Evolutionary conservation across 345 rosid genomes (phyloP).

Genomic region (Eucalyptus viminalis): DNA sequence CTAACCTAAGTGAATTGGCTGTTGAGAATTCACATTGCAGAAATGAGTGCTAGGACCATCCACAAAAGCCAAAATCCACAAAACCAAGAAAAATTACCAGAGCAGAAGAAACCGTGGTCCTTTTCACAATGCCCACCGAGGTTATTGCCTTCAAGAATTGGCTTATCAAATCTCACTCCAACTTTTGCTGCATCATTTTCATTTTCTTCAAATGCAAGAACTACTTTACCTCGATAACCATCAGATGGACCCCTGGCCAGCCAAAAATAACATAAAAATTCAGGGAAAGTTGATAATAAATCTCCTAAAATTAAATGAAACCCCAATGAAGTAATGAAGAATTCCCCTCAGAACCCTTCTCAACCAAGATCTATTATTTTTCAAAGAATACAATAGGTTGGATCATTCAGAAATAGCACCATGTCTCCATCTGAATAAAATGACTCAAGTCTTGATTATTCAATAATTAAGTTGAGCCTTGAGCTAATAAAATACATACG

Average conservation of each 20-base stretch:
- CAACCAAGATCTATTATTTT: not conserved
- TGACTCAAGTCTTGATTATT: not conserved
- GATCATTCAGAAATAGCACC: not conserved
- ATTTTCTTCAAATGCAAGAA: slow-evolving; percentile 89
- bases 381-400: not conserved
- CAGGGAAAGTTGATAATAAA: not conserved
- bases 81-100: slow-evolving; percentile 29
- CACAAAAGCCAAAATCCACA: not conserved
- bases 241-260: slow-evolving; percentile 57
- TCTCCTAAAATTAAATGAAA: not conserved
- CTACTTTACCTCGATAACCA: slow-evolving; percentile 84
- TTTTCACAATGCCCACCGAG: slow-evolving; percentile 94
- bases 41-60: not conserved
- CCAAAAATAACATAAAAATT: not conserved
- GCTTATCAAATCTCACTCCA: slow-evolving; percentile 89
- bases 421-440: not conserved
- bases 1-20: slow-evolving; percentile 82
- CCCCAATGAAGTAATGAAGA: not conserved
- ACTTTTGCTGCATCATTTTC: slow-evolving; percentile 78
- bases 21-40: not conserved
- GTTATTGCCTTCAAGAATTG: slow-evolving; percentile 81
- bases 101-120: slow-evolving; percentile 86
- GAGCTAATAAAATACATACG: not conserved
- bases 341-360: not conserved
- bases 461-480: not conserved